A percentile compares a stretch with the other conserved stretches of the same genome.
Evolutionary conservation across 139 green algal species (phyloP).

Genomic region (Cymbomonas tetramitiformis): DNA sequence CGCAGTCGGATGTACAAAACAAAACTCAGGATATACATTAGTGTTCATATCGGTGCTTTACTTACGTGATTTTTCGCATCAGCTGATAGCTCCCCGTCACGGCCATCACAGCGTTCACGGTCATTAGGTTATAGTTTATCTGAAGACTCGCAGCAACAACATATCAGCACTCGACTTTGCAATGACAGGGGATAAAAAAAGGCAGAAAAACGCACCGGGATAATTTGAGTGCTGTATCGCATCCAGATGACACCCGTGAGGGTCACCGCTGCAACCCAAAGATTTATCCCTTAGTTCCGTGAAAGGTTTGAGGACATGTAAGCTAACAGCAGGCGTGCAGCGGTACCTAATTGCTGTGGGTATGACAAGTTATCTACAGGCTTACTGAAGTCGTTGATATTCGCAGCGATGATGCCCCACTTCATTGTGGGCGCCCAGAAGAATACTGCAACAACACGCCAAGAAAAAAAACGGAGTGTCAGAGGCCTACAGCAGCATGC

Average conservation of each 20-base stretch:
- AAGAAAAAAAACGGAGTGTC: constrained; percentile 7
- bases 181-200: neutral
- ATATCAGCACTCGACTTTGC: neutral
- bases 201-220: constrained; percentile 29
- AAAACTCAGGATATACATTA: too few species aligned
- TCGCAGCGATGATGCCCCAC: constrained; percentile 87
- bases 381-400: constrained; percentile 80
- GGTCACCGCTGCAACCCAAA: constrained; percentile 62
- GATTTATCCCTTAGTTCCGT: too few species aligned
- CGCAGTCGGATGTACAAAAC: too few species aligned
- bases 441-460: constrained; percentile 29
- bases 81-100: constrained; percentile 72
- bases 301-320: too few species aligned
- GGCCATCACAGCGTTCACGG: constrained; percentile 79
- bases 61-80: constrained; percentile 28
- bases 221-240: constrained; percentile 71
- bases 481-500: neutral
- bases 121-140: constrained; percentile 85
- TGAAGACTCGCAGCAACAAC: neutral
- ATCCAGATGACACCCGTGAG: constrained; percentile 82
- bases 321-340: too few species aligned
- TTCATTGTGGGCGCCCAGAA: constrained; percentile 97
- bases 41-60: too few species aligned
- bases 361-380: constrained; percentile 74
- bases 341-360: constrained; percentile 76